Percentiles rank a stretch among this genome's conserved stretches.
Evolutionary conservation across 768 basidiomycete species (phyloP).

Genomic region (Lactarius akahatsu): DNA sequence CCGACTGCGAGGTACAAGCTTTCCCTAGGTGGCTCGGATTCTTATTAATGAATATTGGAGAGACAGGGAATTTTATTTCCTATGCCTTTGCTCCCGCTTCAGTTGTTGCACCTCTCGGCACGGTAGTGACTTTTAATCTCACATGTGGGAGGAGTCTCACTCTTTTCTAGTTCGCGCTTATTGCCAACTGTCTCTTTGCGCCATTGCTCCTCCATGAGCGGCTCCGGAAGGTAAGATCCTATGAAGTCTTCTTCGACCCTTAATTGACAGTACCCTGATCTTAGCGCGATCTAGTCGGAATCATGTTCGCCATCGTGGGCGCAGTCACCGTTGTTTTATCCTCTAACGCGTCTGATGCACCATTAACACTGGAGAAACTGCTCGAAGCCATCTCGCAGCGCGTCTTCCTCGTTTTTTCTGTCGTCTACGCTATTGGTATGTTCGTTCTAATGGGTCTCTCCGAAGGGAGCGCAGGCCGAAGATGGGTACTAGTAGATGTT

Average conservation of each 20-base stretch:
- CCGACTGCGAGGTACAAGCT: neutral
- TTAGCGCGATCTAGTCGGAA: slow-evolving; percentile 76
- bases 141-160: slow-evolving; percentile 18
- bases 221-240: slow-evolving; percentile 64
- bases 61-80: slow-evolving; percentile 85
- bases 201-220: slow-evolving; percentile 80
- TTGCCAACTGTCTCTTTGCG: slow-evolving; percentile 93
- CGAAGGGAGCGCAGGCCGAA: slow-evolving; percentile 57
- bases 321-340: slow-evolving; percentile 91
- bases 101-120: slow-evolving; percentile 94
- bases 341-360: slow-evolving; percentile 66
- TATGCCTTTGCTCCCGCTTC: slow-evolving; percentile 90
- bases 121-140: slow-evolving; percentile 51
- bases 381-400: slow-evolving; percentile 66
- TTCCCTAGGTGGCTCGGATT: slow-evolving; percentile 83
- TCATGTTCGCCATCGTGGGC: slow-evolving; percentile 79
- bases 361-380: slow-evolving; percentile 66
- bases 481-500: slow-evolving; percentile 80
- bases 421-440: slow-evolving; percentile 57
- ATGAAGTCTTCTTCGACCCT: slow-evolving; percentile 17
- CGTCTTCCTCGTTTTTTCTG: slow-evolving; percentile 74
- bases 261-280: slow-evolving; percentile 25
- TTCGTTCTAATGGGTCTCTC: slow-evolving; percentile 65
- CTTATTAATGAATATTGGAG: slow-evolving; percentile 85
- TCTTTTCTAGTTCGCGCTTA: slow-evolving; percentile 71